A percentile compares a stretch with the other conserved stretches of the same genome.
Conservation (phyloP, 345 rosid genomes). For the Eucalyptus grandis region DNA sequence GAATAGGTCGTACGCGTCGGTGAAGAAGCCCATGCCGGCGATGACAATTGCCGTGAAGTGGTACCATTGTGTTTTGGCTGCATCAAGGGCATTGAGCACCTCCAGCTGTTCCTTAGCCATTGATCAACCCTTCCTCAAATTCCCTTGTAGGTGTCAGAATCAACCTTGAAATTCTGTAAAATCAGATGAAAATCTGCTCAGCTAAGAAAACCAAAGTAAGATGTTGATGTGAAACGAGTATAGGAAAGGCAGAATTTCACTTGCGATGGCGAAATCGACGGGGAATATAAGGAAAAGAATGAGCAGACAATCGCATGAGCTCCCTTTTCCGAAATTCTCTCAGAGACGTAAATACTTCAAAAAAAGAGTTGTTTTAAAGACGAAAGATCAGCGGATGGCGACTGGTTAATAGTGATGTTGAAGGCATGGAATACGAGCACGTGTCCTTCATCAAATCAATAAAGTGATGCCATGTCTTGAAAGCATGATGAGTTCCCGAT, state of each 20-base stretch:
- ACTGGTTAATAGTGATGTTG: not conserved
- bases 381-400: not conserved
- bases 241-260: not conserved
- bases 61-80: not conserved
- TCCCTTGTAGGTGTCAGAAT: not conserved
- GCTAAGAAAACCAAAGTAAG: not conserved
- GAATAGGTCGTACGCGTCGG: not conserved
- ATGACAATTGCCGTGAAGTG: not conserved
- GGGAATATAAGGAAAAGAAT: not conserved
- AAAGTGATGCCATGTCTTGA: not conserved
- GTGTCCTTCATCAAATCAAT: not conserved
- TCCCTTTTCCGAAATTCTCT: not conserved
- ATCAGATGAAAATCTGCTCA: not conserved
- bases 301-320: not conserved
- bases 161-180: not conserved
- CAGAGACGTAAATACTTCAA: not conserved
- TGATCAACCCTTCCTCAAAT: not conserved
- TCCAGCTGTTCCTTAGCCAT: slow-evolving; percentile 8
- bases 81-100: not conserved
- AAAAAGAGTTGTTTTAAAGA: not conserved
- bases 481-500: not conserved
- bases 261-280: not conserved
- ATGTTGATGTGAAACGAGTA: not conserved
- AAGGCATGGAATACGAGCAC: not conserved
- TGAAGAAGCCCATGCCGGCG: not conserved